Base-by-base conservation (phyloP, 2,329 filamentous ascomycete genomes). In the Penicillium sclerotiorum region DNA sequence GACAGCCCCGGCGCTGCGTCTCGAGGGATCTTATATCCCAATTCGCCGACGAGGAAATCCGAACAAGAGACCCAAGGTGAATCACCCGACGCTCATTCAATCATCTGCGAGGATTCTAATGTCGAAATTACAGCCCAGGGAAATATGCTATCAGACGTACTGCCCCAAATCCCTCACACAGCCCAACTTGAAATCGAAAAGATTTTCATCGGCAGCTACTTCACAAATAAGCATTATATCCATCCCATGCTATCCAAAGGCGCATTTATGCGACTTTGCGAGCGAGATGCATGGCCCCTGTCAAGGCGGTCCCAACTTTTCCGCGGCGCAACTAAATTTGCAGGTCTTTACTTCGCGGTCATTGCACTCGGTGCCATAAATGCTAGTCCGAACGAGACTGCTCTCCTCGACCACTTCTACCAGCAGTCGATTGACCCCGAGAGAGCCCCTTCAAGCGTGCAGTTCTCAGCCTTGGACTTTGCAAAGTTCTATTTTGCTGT, bases 161-260 rank as follows among this genome's bases (percentile, higher is more conserved):
- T 30, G 11, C 7, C 25, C 11, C 23, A 32, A 18, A 30, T 32
- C 7, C n/a, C 39, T 2, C 23, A 18, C 12, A 27, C n/a, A 8
- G 50, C 52, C 4, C 50, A 59, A 21, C 18, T 59, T 3, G 60
- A 63, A 36, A 61, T 64, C n/a, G 62, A 64, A 43, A 65, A 60
- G 39, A 61, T 61, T 12, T 65, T 62, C 44, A 57, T 65, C 27
- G 52, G 51, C 37, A 58, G 56, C 36, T 65, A 59, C 47, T 65
- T 64, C 36, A 51, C 55, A 9, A 64, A 65, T 43, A 60, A 62
- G 32, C 61, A 65, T 25, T 62, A 60, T 32, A 61, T 65, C 28
- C 60, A 65, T 32, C 60, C 58, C 13, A 47, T 65, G 32, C 50
- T 65, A 15, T 51, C 46, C 18, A 60, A 63, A 39, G 38, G 33